Percentiles rank a stretch among this genome's conserved stretches.
phyloP scores from a whole-genome alignment of 2,329 filamentous ascomycete species.

The Paracamarosporium sp. region DNA sequence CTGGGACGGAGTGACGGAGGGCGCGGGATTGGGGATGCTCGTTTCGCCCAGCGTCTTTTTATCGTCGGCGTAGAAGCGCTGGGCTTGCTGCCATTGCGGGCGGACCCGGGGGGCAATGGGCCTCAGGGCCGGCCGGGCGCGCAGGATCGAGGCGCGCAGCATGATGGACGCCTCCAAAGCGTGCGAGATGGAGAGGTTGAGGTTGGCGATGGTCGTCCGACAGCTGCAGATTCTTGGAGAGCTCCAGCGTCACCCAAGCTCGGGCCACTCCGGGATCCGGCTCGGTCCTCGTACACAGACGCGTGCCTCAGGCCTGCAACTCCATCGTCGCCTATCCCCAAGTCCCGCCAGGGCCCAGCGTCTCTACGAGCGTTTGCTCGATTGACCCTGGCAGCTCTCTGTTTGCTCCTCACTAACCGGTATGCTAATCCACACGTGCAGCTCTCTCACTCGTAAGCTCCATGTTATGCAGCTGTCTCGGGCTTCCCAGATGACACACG shows the following conservation, averaged over 20 bases:
- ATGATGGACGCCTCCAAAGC: slow-evolving; percentile 55
- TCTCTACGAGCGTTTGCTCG: neutral
- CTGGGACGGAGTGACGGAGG: slow-evolving; percentile 48
- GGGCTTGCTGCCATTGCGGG: slow-evolving; percentile 43
- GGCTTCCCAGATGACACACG: slow-evolving; percentile 3
- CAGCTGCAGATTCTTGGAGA: slow-evolving; percentile 18
- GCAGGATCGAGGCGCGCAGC: slow-evolving; percentile 62
- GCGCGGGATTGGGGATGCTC: slow-evolving; percentile 43
- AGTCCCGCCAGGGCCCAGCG: neutral
- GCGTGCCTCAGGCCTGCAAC: slow-evolving; percentile 4
- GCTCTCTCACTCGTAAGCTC: slow-evolving; percentile 7
- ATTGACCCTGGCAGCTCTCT: neutral
- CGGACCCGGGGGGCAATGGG: slow-evolving; percentile 40
- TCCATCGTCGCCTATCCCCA: neutral
- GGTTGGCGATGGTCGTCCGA: slow-evolving; percentile 17
- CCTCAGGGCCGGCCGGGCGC: slow-evolving; percentile 53
- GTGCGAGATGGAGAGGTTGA: slow-evolving; percentile 27
- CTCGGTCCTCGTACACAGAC: neutral
- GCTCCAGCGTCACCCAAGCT: slow-evolving; percentile 14
- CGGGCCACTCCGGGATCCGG: slow-evolving; percentile 18
- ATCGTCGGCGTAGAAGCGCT: slow-evolving; percentile 60
- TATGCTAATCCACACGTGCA: neutral
- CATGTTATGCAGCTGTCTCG: slow-evolving; percentile 15
- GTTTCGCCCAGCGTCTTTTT: slow-evolving; percentile 49
- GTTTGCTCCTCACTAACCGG: slow-evolving; percentile 7